Conservation (phyloP, 345 rosid genomes). For the thale cress (Arabidopsis thaliana) region DNA sequence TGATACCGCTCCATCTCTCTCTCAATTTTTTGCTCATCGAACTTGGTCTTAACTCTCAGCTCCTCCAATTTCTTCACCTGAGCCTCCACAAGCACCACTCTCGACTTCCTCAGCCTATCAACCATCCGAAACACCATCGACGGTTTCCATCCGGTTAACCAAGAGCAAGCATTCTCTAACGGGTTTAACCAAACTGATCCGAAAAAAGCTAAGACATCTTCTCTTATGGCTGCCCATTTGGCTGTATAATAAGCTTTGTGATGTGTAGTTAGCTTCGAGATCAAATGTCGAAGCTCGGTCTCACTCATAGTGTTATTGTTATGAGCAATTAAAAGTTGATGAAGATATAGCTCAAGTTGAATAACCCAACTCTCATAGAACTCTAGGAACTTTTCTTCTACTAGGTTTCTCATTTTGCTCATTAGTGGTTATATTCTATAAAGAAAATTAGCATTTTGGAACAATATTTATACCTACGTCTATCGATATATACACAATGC, state of each 20-base stretch:
- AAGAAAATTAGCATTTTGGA: constrained; percentile 14
- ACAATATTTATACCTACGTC: constrained; percentile 36
- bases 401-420: constrained; percentile 48
- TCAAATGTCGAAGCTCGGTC: constrained; percentile 52
- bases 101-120: constrained; percentile 48
- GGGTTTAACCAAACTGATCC: constrained; percentile 64
- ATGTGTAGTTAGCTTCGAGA: constrained; percentile 67
- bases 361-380: constrained; percentile 64
- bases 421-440: not conserved
- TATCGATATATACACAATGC: constrained; percentile 23
- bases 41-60: constrained; percentile 58
- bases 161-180: constrained; percentile 66
- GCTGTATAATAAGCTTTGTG: constrained; percentile 73
- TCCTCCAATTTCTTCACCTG: constrained; percentile 61
- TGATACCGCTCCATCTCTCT: constrained; percentile 90
- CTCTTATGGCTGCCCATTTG: constrained; percentile 78
- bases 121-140: constrained; percentile 59
- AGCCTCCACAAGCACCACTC: constrained; percentile 51
- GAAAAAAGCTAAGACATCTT: constrained; percentile 70
- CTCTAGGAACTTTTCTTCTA: constrained; percentile 57
- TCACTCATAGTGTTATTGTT: constrained; percentile 34
- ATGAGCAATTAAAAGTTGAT: constrained; percentile 48
- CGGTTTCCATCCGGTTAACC: constrained; percentile 93
- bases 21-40: constrained; percentile 75
- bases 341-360: constrained; percentile 59